Base-by-base conservation (phyloP, 352 stramenopile species). In the Phytophthora ohioensis region DNA sequence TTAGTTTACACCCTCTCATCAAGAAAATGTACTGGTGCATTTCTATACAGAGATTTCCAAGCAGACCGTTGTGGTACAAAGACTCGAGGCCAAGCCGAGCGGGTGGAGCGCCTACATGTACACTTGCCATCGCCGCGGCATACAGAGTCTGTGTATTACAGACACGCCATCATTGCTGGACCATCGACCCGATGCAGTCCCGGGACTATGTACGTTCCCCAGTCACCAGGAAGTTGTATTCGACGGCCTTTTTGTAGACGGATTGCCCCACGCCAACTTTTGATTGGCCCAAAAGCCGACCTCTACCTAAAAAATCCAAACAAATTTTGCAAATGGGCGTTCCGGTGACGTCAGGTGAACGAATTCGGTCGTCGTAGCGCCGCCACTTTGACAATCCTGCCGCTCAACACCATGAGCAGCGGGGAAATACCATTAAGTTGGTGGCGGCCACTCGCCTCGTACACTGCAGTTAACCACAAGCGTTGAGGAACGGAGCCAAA, bases 241-340 rank as follows among this genome's bases (percentile, higher is more conserved):
- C 11, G 53, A 3, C 3, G 21, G 54, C 15, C 15, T 61, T 61
- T 59, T 49, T 60, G 36, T 38, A 30, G 6, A n/a, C 42, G 36
- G 32, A 54, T 47, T 47, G 42, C 7, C 21, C 39, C 39, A 45
- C 41, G 41, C 21, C 41, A 13, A 27, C 13, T n/a, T 66, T 31
- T 54, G 60, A 68, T 68, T 68, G 60, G 61, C 5, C 43, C 8
- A 48, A 68, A 55, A 30, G 0, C 10, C 7, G 15, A 13, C 36
- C 10, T 43, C 35, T 39, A 36, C 30, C 34, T 39, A 49, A 60
- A 58, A 71, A 71, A 71, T 71, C 64, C 64, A 67, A 71, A 39
- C 47, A 17, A 67, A 67, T 46, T 61, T 67, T 67, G 36, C 52
- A 47, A 42, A 54, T 54, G 36, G 43, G 34, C 56, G 39, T 41